Base-by-base conservation (phyloP, 208 protist genomes). In the Leishmania mexicana region DNA sequence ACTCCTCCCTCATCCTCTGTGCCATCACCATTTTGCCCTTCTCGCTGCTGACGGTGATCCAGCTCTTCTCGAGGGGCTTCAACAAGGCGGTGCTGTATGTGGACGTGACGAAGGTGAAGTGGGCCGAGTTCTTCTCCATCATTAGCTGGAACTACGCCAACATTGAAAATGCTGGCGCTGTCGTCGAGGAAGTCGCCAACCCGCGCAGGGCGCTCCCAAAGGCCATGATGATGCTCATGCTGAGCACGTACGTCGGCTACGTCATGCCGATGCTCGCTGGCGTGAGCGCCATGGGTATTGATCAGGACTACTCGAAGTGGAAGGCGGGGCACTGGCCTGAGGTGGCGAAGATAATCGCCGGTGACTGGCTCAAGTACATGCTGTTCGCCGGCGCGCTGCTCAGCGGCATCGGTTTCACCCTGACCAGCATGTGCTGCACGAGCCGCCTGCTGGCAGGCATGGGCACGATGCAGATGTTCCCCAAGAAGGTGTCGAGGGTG, bases 61-160 rank as follows among this genome's bases (percentile, higher is more conserved):
- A 94, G 77, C 84, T 96, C 64, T 95, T 95, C 72, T 85, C 67
- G 2, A 73, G 87, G n/a, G 92, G 93, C 77, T 92, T 96, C 80
- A 91, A 95, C 86, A 81, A 71, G 54, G 90, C 91, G 54, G 85
- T 96, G 54, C 83, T 94, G 11, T 83, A 94, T 78, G 88, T 93
- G 31, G 85, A 93, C 38, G 73, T 89, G 70, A 83, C 83, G 73
- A 74, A 72, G n/a, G 90, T 95, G 58, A 78, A 92, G 42, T 96
- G 93, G 92, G 78, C 89, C 28, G 77, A 77, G 38, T 96, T 96
- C 83, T 91, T 96, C 78, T 92, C 90, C 70, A 95, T 96, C 84
- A 92, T 95, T 75, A 95, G 90, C 80, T 96, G 93, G 92, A 96
- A 95, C 85, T 96, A 95, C 81, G 93, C 93, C 31, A 96, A 96